A percentile compares a stretch with the other conserved stretches of the same genome.
These are phyloP conservation scores for Hypoxylon rickii DNA, from an alignment of 495 filamentous ascomycete genomes.

Conservation along the genomic window DNA sequence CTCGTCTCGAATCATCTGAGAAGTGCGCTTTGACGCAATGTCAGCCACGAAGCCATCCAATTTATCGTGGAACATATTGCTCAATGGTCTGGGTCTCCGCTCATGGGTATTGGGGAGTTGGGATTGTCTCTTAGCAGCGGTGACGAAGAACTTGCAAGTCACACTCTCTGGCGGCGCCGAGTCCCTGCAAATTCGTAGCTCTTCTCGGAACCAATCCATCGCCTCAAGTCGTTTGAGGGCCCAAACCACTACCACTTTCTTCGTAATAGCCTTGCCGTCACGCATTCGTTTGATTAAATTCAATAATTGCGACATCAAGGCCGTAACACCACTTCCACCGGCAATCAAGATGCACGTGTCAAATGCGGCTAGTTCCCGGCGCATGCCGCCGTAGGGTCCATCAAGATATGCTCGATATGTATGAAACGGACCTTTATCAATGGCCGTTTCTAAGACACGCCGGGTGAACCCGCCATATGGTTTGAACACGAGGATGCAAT, in stretches of 20 bases:
- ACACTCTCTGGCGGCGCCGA: conserved; percentile 81
- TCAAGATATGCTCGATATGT: conserved; percentile 90
- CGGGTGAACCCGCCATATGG: conserved; percentile 89
- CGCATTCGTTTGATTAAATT: conserved; percentile 94
- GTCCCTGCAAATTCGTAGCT: conserved; percentile 85
- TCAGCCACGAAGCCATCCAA: conserved; percentile 80
- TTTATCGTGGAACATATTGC: conserved; percentile 76
- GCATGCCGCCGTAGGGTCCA: conserved; percentile 93
- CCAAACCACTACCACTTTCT: conserved; percentile 89
- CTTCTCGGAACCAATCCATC: conserved; percentile 98
- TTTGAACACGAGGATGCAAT: conserved; percentile 87
- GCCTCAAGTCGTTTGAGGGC: conserved; percentile 85
- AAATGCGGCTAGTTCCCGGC: conserved; percentile 87
- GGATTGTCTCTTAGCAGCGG: conserved; percentile 64
- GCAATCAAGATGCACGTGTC: conserved; percentile 92
- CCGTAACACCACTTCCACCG: conserved; percentile 92
- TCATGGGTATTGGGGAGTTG: conserved; percentile 42
- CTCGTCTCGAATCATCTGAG: conserved; percentile 77
- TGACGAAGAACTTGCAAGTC: conserved; percentile 93
- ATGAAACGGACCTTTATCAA: conserved; percentile 79
- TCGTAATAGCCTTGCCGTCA: conserved; percentile 89
- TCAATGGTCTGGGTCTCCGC: conserved; percentile 63
- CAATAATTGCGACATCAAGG: conserved; percentile 85
- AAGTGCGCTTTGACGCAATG: conserved; percentile 80
- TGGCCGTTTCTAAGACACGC: conserved; percentile 74